Conservation (phyloP, 192 early-diverging fungal genomes). For the Mortierella hygrophila region DNA sequence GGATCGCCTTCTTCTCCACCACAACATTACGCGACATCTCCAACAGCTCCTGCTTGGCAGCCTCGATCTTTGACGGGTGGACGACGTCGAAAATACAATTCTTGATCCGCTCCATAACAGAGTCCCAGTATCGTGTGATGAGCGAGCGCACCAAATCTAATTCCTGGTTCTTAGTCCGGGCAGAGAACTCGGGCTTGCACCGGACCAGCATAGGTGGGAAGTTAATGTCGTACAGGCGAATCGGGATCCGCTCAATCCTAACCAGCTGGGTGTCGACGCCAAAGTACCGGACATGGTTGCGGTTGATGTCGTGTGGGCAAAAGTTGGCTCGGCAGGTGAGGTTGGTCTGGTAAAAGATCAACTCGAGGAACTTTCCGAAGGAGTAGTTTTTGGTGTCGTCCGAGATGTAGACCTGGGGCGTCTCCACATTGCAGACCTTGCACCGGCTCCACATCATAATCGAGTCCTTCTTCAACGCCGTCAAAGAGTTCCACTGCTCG, state of each 20-base stretch:
- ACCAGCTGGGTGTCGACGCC: slow-evolving; percentile 81
- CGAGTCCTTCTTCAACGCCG: slow-evolving; percentile 61
- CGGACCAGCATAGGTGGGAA: slow-evolving; percentile 78
- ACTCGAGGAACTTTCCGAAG: slow-evolving; percentile 97
- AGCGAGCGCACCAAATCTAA: slow-evolving; percentile 73
- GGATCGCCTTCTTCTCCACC: slow-evolving; percentile 83
- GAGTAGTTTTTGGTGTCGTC: slow-evolving; percentile 94
- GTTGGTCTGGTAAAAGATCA: slow-evolving; percentile 85
- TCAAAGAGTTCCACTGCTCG: slow-evolving; percentile 55
- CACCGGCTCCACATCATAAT: slow-evolving; percentile 95
- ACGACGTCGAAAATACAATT: slow-evolving; percentile 86
- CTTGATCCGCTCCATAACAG: slow-evolving; percentile 84
- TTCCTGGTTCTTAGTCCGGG: slow-evolving; percentile 82
- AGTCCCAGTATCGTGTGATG: slow-evolving; percentile 89
- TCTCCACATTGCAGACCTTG: slow-evolving; percentile 75
- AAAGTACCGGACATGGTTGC: slow-evolving; percentile 91
- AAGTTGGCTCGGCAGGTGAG: slow-evolving; percentile 74
- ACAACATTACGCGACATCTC: slow-evolving; percentile 79
- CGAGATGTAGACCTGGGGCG: slow-evolving; percentile 83
- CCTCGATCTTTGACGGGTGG: slow-evolving; percentile 74
- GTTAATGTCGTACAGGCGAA: slow-evolving; percentile 78
- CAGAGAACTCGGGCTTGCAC: slow-evolving; percentile 70
- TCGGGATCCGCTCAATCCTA: slow-evolving; percentile 81
- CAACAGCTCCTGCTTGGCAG: slow-evolving; percentile 77
- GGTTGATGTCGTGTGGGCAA: slow-evolving; percentile 87